Conservation (phyloP, 192 early-diverging fungal genomes). For the Chytriomyces hyalinus region DNA sequence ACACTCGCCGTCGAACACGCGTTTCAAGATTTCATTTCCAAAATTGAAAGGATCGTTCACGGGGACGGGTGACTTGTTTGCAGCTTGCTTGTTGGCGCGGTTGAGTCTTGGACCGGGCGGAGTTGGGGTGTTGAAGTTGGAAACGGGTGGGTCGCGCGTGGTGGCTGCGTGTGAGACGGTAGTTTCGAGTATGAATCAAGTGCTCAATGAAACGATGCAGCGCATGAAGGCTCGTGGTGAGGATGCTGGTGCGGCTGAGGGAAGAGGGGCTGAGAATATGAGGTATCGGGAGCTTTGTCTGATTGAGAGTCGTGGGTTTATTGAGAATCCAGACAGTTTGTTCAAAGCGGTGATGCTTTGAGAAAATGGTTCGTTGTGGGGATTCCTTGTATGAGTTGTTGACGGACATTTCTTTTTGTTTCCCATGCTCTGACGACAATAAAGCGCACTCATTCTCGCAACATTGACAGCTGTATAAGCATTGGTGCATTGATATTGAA, state of each 20-base stretch:
- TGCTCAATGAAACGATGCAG: slow-evolving; percentile 68
- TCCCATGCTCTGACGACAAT: too few relatives aligned
- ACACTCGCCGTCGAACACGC: slow-evolving; percentile 35
- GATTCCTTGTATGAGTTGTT: too few relatives aligned
- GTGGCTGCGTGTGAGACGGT: slow-evolving; percentile 68
- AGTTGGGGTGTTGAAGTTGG: slow-evolving; percentile 19
- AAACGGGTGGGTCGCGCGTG: slow-evolving; percentile 38
- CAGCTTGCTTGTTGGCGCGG: slow-evolving; percentile 73
- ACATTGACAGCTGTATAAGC: too few relatives aligned
- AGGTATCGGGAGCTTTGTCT: slow-evolving; percentile 73
- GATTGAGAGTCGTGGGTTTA: slow-evolving; percentile 68
- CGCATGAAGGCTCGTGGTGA: slow-evolving; percentile 40
- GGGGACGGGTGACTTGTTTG: slow-evolving; percentile 92
- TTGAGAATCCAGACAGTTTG: slow-evolving; percentile 55
- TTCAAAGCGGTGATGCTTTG: slow-evolving; percentile 43
- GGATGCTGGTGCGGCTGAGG: slow-evolving; percentile 31
- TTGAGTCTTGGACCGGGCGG: slow-evolving; percentile 35
- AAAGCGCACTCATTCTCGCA: too few relatives aligned
- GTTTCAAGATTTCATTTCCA: slow-evolving; percentile 76
- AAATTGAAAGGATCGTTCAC: slow-evolving; percentile 80
- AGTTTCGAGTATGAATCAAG: slow-evolving; percentile 70
- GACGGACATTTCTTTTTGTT: too few relatives aligned
- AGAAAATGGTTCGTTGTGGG: neutral
- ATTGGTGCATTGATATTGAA: too few relatives aligned
- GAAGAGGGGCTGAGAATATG: slow-evolving; percentile 44